Evolutionary conservation across 306 rosid species (phyloP).

Genomic region (Glycine tomentella): DNA sequence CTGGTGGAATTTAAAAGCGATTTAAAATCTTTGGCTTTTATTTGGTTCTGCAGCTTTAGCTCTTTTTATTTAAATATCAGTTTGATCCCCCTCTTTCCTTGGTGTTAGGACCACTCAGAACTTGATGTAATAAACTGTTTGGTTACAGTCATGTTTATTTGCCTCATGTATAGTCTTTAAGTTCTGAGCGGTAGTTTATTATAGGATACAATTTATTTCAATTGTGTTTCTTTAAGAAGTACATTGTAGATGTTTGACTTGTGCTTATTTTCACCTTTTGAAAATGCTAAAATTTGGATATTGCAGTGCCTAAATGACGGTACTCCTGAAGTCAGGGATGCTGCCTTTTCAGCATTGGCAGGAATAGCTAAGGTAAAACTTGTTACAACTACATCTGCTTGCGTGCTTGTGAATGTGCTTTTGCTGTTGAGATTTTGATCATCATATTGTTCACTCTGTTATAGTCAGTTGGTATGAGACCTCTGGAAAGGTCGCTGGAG

Average conservation of each 20-base stretch:
- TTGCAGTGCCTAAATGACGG: slow-evolving; percentile 89
- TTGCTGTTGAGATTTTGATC: slow-evolving; percentile 38
- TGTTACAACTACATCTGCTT: slow-evolving; percentile 27
- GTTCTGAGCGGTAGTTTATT: slow-evolving; percentile 9
- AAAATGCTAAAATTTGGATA: slow-evolving; percentile 40
- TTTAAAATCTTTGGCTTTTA: background rate
- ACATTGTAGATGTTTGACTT: background rate
- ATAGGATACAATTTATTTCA: slow-evolving; percentile 17
- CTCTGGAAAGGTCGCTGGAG: slow-evolving; percentile 90
- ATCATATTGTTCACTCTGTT: slow-evolving; percentile 40
- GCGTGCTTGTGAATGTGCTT: slow-evolving; percentile 24
- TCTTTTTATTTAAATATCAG: background rate
- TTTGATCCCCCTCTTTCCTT: background rate
- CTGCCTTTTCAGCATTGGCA: slow-evolving; percentile 91
- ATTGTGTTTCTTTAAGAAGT: background rate
- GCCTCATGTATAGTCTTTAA: slow-evolving; percentile 14
- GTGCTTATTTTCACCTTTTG: background rate
- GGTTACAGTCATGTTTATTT: slow-evolving; percentile 20
- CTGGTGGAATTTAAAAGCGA: background rate
- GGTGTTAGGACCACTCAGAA: background rate
- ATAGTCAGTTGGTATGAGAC: slow-evolving; percentile 97
- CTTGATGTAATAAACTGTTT: slow-evolving; percentile 9
- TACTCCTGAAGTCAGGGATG: slow-evolving; percentile 98
- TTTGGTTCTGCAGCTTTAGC: slow-evolving; percentile 17
- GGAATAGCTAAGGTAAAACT: slow-evolving; percentile 90